Conservation (phyloP, 768 basidiomycete species). For the Leccinum obscurum region DNA sequence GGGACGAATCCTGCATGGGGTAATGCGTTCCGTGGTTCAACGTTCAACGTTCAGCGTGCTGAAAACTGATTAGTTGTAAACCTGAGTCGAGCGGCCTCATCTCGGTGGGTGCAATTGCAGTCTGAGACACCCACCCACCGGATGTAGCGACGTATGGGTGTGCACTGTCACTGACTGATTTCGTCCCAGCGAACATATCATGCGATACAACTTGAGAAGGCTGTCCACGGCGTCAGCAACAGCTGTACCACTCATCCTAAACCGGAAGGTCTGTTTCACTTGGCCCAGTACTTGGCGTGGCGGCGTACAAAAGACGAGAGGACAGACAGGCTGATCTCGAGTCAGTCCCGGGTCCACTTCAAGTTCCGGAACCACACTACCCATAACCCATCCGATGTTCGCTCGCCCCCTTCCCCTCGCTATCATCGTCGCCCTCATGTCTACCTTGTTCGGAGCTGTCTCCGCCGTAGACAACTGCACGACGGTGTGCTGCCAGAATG, state of each 20-base stretch:
- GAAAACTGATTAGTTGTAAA: background rate
- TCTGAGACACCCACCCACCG: background rate
- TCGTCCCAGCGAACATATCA: background rate
- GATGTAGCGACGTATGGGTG: background rate
- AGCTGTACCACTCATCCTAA: background rate
- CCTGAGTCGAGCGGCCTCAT: background rate
- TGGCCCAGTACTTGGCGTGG: background rate
- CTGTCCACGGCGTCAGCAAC: background rate
- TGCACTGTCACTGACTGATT: background rate
- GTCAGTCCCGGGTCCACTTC: background rate
- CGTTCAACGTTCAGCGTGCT: background rate
- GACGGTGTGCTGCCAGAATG: slow-evolving; percentile 1
- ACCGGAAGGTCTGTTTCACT: background rate
- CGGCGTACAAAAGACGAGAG: background rate
- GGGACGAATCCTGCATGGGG: too few relatives aligned
- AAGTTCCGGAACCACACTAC: background rate
- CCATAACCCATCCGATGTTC: slow-evolving; percentile 3
- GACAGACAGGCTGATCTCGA: background rate
- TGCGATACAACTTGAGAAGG: background rate
- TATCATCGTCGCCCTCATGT: background rate
- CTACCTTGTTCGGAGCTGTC: background rate
- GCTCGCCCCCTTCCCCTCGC: background rate
- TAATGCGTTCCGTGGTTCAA: background rate
- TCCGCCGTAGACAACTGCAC: background rate
- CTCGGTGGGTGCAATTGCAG: background rate